A percentile compares a stretch with the other conserved stretches of the same genome.
Evolutionary conservation across 2,329 filamentous ascomycete genomes (phyloP).

Genomic region (Didymella segeticola): DNA sequence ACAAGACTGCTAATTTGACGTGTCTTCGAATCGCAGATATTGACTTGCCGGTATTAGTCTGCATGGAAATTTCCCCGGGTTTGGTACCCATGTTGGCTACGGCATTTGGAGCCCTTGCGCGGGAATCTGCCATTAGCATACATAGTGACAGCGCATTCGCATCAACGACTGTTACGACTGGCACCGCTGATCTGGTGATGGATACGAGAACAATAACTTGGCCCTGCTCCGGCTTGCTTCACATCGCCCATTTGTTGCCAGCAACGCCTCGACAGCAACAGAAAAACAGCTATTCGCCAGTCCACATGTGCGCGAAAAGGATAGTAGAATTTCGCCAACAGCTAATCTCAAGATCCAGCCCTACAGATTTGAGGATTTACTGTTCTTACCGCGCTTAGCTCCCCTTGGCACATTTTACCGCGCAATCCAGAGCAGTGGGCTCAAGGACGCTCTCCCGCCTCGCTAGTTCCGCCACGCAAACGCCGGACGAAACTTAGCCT

Average conservation of each 20-base stretch:
- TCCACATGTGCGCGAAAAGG: not conserved
- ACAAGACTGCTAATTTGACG: not conserved
- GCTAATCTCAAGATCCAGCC: not conserved
- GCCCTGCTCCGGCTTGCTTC: not conserved
- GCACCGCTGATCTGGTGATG: not conserved
- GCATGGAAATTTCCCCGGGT: not conserved
- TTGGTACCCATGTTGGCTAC: not conserved
- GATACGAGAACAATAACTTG: not conserved
- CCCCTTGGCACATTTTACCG: not conserved
- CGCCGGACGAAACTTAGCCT: not conserved
- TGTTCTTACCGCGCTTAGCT: constrained; percentile 1
- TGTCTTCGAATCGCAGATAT: not conserved
- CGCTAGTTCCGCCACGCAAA: constrained; percentile 4
- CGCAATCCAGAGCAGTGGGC: constrained; percentile 11
- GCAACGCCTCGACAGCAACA: not conserved
- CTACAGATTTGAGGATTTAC: not conserved
- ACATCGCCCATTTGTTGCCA: not conserved
- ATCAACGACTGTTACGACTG: not conserved
- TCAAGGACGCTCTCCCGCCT: constrained; percentile 10
- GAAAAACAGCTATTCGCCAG: not conserved
- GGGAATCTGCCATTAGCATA: not conserved
- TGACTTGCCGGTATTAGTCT: not conserved
- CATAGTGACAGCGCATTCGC: not conserved
- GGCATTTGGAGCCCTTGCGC: not conserved
- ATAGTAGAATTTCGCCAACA: not conserved